Evolutionary conservation across 179 eudicot genomes (phyloP).

Genomic region (Silene coronaria): DNA sequence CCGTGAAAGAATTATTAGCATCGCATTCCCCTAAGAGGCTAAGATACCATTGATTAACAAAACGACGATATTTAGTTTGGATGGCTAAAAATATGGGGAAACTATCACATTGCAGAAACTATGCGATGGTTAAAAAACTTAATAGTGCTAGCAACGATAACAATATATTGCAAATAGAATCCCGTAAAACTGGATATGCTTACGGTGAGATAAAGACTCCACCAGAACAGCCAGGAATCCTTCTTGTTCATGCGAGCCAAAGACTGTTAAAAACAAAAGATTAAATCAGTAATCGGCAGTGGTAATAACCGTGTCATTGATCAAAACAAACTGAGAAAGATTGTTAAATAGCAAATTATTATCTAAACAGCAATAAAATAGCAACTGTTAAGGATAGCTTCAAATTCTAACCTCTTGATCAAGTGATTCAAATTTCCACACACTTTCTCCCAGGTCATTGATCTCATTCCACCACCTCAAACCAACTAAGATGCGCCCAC

Average conservation of each 20-base stretch:
- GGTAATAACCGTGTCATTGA: background rate
- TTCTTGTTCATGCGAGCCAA: slow-evolving; percentile 94
- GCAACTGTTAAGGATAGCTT: background rate
- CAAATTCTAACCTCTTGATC: slow-evolving; percentile 79
- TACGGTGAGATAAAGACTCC: slow-evolving; percentile 92
- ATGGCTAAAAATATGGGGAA: background rate
- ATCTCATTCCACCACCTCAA: slow-evolving; percentile 99
- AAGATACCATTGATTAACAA: too few species aligned
- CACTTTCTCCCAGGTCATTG: slow-evolving; percentile 79
- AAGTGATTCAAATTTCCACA: slow-evolving; percentile 97
- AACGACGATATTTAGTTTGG: background rate
- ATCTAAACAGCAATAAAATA: background rate
- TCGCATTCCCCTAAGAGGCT: too few species aligned
- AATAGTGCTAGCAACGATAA: background rate
- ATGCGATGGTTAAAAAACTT: background rate
- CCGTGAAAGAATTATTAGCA: too few species aligned
- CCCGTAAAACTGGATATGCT: slow-evolving; percentile 16
- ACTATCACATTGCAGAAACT: background rate
- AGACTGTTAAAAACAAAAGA: slow-evolving; percentile 41
- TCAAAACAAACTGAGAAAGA: background rate
- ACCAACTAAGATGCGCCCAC: slow-evolving; percentile 97
- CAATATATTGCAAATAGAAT: background rate
- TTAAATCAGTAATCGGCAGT: slow-evolving; percentile 15
- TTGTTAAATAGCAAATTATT: slow-evolving; percentile 2
- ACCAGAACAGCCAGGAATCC: slow-evolving; percentile 98